Evolutionary conservation across 768 basidiomycete species (phyloP), one percentile per base, ranked within the genome.

Genomic region (Calocybe cyanea): DNA sequence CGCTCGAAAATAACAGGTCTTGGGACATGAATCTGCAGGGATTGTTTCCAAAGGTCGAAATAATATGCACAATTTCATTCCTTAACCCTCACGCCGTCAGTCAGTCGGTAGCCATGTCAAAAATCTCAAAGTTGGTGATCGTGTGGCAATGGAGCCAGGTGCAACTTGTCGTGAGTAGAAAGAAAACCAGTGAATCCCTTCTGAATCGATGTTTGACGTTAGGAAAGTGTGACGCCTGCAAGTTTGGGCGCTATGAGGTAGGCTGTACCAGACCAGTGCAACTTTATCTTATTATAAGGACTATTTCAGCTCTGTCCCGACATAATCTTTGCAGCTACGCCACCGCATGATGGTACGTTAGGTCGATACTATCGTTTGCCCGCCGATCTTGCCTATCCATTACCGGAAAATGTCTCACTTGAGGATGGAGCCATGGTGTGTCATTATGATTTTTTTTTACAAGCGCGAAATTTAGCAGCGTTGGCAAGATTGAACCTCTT

Each of bases 361-460:
- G 76, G 75, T 38, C 78, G 91, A 36, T 95, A 86, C 71, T 98
- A 95, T 67, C 79, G 76, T 43, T 72, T 95, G 45, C 91, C 93
- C 13, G 82, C 81, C 19, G 89, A 96, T 63, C 76, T 96, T 18
- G 85, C 83, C 43, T 92, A 91, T 64, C 74, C 70, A 31, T 80
- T 98, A 10, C 92, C 92, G 2, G 78, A 85, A n/a, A 73, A 81
- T 58, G 80, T 97, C 38, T 79, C 85, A 15, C 78, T 95, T 11
- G 94, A 95, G 64, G 93, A 98, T 61, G 95, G 94, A 24, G 93
- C 95, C 5, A 87, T 97, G 89, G 88, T 88, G 45, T 40, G 70
- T 30, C 47, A 37, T 30, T 10, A 33, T n/a, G n/a, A 13, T 19
- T 28, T 36, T 5, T 15, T 23, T 24, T 7, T 38, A 30, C 32